Conservation (phyloP, 345 rosid genomes). For the Hypericum perforatum region DNA sequence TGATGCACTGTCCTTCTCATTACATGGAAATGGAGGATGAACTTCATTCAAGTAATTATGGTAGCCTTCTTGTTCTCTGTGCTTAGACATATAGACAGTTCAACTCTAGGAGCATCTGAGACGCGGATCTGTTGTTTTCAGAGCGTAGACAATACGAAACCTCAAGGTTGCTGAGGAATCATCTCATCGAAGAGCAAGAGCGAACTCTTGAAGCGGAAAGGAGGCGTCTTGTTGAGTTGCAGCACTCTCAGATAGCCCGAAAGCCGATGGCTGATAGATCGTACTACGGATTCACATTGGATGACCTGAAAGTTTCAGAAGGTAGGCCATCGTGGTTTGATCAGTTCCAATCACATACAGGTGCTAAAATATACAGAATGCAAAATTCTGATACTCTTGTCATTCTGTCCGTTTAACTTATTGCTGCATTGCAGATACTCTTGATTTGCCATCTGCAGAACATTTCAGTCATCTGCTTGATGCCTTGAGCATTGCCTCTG, state of each 20-base stretch:
- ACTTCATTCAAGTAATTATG: slow-evolving; percentile 37
- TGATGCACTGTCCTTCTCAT: slow-evolving; percentile 25
- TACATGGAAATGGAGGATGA: slow-evolving; percentile 38
- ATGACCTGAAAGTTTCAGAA: slow-evolving; percentile 27
- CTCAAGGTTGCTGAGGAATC: slow-evolving; percentile 36
- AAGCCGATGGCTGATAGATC: slow-evolving; percentile 24
- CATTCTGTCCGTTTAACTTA: background rate
- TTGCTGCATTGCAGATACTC: slow-evolving; percentile 15
- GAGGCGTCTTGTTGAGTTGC: slow-evolving; percentile 31
- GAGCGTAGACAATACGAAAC: slow-evolving; percentile 41
- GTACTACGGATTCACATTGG: slow-evolving; percentile 22
- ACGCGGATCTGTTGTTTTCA: slow-evolving; percentile 3
- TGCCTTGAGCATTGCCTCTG: slow-evolving; percentile 24
- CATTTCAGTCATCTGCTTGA: slow-evolving; percentile 27
- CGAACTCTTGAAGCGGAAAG: slow-evolving; percentile 30
- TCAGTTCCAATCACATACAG: no score
- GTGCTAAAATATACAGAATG: no score
- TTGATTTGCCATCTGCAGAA: slow-evolving; percentile 27
- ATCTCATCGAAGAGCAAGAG: slow-evolving; percentile 36
- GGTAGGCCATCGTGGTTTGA: no score
- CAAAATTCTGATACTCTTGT: background rate
- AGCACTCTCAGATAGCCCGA: slow-evolving; percentile 12
- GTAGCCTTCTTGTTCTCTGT: background rate
- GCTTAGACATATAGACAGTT: background rate
- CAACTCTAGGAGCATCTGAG: no score